Conservation (phyloP, 768 basidiomycete species). For the Boletus subparvulus region DNA sequence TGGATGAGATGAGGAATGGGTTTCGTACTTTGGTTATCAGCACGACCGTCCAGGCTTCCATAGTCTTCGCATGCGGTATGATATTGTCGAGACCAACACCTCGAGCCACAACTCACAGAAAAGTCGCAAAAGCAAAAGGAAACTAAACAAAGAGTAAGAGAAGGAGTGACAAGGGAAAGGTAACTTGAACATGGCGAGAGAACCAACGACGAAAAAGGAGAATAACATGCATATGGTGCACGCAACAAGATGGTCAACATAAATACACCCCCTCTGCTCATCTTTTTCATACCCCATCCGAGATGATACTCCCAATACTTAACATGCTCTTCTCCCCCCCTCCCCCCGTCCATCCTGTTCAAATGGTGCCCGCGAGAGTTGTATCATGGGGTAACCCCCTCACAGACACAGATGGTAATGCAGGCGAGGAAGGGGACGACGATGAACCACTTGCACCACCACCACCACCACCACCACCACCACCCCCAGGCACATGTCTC, state of each 20-base stretch:
- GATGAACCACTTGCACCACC: no score
- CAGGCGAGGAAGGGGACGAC: constrained; percentile 30
- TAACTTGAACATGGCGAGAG: no score
- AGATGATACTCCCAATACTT: constrained; percentile 72
- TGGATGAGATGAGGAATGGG: no score
- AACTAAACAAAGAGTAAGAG: no score
- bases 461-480: constrained; percentile 3
- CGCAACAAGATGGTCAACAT: not conserved
- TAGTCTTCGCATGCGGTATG: no score
- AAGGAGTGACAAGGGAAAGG: no score
- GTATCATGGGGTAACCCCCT: constrained; percentile 28
- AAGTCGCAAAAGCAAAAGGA: no score
- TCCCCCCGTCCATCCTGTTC: constrained; percentile 26
- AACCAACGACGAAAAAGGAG: not conserved
- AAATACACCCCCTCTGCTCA: not conserved
- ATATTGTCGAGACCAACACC: no score
- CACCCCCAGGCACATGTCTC: constrained; percentile 18
- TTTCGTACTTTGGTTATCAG: no score
- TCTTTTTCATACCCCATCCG: constrained; percentile 36
- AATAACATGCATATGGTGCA: constrained; percentile 1
- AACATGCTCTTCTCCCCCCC: constrained; percentile 58
- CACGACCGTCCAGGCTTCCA: no score
- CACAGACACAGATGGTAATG: constrained; percentile 18
- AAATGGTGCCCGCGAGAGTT: constrained; percentile 33
- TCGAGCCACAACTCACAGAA: no score